phyloP scores from a whole-genome alignment of 805 yeast genomes.

The Nakazawaea sp. region DNA sequence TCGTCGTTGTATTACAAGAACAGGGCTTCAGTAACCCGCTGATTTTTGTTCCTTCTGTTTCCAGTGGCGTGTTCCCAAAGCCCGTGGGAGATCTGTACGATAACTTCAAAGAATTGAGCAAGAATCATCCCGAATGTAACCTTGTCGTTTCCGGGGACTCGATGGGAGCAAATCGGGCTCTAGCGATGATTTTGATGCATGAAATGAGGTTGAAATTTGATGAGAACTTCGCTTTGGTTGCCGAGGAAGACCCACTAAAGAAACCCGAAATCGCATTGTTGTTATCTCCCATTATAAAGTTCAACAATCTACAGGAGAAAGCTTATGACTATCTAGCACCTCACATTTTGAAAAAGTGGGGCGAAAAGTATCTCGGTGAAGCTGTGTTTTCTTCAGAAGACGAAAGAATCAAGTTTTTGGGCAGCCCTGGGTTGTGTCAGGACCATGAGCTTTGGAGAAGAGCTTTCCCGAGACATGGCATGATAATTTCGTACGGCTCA shows the following conservation, averaged over 20 bases:
- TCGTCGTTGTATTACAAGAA: slow-evolving; percentile 32
- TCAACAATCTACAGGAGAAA: slow-evolving; percentile 8
- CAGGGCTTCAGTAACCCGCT: slow-evolving; percentile 47
- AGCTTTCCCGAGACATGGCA: slow-evolving; percentile 35
- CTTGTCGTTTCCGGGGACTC: slow-evolving; percentile 38
- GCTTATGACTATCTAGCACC: slow-evolving; percentile 21
- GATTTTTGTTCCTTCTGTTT: slow-evolving; percentile 25
- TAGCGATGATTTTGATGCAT: slow-evolving; percentile 26
- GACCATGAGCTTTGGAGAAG: slow-evolving; percentile 29
- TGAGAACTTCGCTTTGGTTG: neutral
- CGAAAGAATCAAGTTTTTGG: slow-evolving; percentile 16
- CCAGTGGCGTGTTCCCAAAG: slow-evolving; percentile 15
- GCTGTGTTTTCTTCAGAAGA: slow-evolving; percentile 7
- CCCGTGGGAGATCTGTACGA: slow-evolving; percentile 21
- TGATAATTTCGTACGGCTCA: slow-evolving; percentile 34
- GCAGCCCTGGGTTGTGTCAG: slow-evolving; percentile 25
- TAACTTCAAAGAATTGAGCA: slow-evolving; percentile 25
- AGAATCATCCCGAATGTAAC: slow-evolving; percentile 19
- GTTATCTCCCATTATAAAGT: slow-evolving; percentile 21
- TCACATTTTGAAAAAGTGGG: slow-evolving; percentile 16
- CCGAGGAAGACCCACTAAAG: neutral
- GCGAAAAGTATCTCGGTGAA: slow-evolving; percentile 9
- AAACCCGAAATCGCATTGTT: slow-evolving; percentile 26
- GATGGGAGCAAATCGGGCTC: slow-evolving; percentile 36
- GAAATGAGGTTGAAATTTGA: slow-evolving; percentile 24